These are phyloP conservation scores for Paspalum notatum DNA, from an alignment of 176 grass and related monocot genomes.

Conservation along the genomic window DNA sequence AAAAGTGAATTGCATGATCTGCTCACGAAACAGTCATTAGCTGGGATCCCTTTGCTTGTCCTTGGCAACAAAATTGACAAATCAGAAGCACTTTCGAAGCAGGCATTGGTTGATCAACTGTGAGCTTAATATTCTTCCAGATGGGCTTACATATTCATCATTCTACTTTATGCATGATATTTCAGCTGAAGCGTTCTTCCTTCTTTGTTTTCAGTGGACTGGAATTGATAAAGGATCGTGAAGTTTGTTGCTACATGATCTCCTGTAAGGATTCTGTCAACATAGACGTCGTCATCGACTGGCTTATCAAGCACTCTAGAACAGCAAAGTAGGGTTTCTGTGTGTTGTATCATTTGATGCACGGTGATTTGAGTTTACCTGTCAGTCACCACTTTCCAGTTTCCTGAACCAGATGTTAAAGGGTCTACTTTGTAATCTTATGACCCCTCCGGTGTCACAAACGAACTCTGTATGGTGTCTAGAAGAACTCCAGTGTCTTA, in stretches of 20 bases:
- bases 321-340: constrained; percentile 54
- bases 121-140: constrained; percentile 49
- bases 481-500: neutral
- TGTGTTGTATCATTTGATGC: constrained; percentile 41
- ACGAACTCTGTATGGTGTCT: constrained; percentile 29
- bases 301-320: constrained; percentile 99
- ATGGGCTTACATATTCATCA: neutral
- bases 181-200: constrained; percentile 29
- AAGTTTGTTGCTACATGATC: constrained; percentile 96
- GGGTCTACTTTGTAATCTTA: constrained; percentile 41
- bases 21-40: constrained; percentile 83
- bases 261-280: constrained; percentile 98
- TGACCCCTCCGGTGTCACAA: constrained; percentile 34
- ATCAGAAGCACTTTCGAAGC: constrained; percentile 92
- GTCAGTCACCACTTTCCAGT: constrained; percentile 23
- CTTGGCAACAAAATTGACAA: constrained; percentile 99
- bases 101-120: constrained; percentile 88
- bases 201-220: constrained; percentile 63
- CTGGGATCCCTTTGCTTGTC: constrained; percentile 87
- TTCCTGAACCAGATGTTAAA: constrained; percentile 34
- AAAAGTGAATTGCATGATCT: constrained; percentile 96
- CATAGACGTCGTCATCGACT: constrained; percentile 93
- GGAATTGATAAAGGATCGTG: constrained; percentile 80
- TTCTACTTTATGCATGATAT: constrained; percentile 28
- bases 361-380: constrained; percentile 44